A percentile compares a stretch with the other conserved stretches of the same genome.
These are phyloP conservation scores for Symbiodinium natans DNA, from an alignment of 73 alveolate genomes.

Conservation along the genomic window DNA sequence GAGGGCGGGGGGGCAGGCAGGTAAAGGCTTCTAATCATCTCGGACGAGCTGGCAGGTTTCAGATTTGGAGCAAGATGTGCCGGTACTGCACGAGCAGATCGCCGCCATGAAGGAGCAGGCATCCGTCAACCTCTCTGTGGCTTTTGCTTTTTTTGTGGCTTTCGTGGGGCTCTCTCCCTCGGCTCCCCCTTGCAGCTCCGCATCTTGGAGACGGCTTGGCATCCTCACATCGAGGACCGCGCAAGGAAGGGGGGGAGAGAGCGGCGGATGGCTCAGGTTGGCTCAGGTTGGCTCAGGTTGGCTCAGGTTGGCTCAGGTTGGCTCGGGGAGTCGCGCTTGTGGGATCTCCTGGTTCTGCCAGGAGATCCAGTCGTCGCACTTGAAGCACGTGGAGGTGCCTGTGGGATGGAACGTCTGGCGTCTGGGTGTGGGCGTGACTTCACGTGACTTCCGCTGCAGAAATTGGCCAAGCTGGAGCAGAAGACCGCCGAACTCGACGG, in stretches of 20 bases:
- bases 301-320: no score
- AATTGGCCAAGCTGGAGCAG: slow-evolving; percentile 23
- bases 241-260: not conserved
- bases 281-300: no score
- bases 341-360: no score
- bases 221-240: slow-evolving; percentile 49
- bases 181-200: slow-evolving; percentile 62
- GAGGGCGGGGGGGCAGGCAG: no score
- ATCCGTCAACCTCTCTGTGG: not conserved
- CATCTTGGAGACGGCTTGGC: slow-evolving; percentile 73
- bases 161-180: no score
- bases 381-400: slow-evolving; percentile 55
- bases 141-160: no score
- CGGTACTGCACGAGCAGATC: slow-evolving; percentile 50
- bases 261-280: not conserved
- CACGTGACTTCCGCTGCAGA: not conserved
- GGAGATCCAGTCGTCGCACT: slow-evolving; percentile 45
- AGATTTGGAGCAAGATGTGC: slow-evolving; percentile 80
- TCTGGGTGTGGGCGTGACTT: not conserved
- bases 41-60: slow-evolving; percentile 19
- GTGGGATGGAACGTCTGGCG: no score
- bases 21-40: no score
- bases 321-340: no score
- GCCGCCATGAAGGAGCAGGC: slow-evolving; percentile 47
- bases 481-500: slow-evolving; percentile 43